phyloP scores from a whole-genome alignment of 2,329 filamentous ascomycete genomes.

The Whalleya microplaca region DNA sequence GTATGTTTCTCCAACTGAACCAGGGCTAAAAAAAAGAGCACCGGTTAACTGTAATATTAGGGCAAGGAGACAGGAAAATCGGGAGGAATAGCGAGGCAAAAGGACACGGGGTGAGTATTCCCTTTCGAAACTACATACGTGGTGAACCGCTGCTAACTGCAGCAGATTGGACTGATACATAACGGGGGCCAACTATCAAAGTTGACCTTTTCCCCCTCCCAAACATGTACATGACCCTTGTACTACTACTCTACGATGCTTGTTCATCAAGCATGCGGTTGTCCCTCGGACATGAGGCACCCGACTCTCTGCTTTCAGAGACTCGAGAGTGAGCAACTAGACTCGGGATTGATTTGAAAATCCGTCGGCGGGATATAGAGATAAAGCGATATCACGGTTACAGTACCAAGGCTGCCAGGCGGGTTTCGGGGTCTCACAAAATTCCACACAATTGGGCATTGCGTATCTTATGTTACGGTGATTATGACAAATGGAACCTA shows the following conservation, averaged over 20 bases:
- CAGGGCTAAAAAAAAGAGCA: not conserved
- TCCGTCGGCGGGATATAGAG: not conserved
- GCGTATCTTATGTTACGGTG: too few relatives aligned
- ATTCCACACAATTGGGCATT: not conserved
- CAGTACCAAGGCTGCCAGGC: not conserved
- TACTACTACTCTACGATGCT: conserved; percentile 23
- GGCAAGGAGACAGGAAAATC: conserved; percentile 72
- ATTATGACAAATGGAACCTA: too few relatives aligned
- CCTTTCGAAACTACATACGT: not conserved
- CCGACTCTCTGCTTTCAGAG: not conserved
- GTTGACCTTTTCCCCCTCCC: not conserved
- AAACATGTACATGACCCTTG: conserved; percentile 9
- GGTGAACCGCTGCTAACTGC: conserved; percentile 7
- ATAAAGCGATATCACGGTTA: not conserved
- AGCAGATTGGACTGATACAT: conserved; percentile 37
- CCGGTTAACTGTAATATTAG: conserved; percentile 39
- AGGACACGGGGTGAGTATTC: conserved; percentile 71
- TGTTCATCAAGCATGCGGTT: conserved; percentile 23
- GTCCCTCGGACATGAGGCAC: conserved; percentile 7
- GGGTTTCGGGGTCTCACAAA: not conserved
- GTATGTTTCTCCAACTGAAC: conserved; percentile 57
- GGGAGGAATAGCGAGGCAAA: conserved; percentile 73
- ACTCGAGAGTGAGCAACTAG: not conserved
- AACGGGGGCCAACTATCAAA: not conserved
- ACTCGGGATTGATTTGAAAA: not conserved